phyloP scores from a whole-genome alignment of 225 moss, liverwort and hornwort genomes.

The Physcomitrium patens region DNA sequence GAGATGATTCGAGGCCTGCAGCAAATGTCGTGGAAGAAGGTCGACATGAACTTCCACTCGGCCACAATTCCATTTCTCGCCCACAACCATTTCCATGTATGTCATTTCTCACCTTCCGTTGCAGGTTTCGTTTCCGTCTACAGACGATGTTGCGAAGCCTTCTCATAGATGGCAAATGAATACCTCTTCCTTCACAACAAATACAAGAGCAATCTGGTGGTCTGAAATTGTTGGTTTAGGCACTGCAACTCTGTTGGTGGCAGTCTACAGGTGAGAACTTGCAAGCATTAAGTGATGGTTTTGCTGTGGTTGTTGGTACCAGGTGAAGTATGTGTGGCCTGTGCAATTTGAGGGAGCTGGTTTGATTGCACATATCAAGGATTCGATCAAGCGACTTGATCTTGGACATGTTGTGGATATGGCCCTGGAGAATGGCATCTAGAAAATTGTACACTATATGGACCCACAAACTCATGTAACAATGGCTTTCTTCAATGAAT shows the following conservation, averaged over 20 bases:
- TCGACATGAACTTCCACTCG: conserved; percentile 89
- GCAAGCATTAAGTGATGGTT: background rate
- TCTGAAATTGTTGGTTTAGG: background rate
- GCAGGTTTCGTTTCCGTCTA: background rate
- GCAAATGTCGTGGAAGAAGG: conserved; percentile 78
- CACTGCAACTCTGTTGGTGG: background rate
- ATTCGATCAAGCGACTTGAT: conserved; percentile 50
- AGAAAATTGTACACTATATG: background rate
- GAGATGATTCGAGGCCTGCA: conserved; percentile 88
- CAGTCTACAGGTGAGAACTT: background rate
- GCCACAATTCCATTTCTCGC: conserved; percentile 81
- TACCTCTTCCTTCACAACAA: background rate
- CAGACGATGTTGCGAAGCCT: background rate
- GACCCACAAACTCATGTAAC: background rate
- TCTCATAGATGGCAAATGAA: background rate
- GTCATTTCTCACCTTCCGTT: background rate
- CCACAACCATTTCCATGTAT: conserved; percentile 62
- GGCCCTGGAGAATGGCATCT: background rate
- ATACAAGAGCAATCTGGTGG: background rate
- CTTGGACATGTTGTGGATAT: conserved; percentile 11
- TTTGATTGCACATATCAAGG: conserved; percentile 73
- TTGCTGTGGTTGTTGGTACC: conserved; percentile 17
- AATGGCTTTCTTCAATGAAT: background rate
- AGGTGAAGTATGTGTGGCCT: conserved; percentile 90
- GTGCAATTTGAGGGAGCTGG: conserved; percentile 87